Percentiles rank a stretch among this genome's conserved stretches.
Evolutionary conservation across 2,329 filamentous ascomycete species (phyloP).

Genomic region (Ophiosphaerella korrae): DNA sequence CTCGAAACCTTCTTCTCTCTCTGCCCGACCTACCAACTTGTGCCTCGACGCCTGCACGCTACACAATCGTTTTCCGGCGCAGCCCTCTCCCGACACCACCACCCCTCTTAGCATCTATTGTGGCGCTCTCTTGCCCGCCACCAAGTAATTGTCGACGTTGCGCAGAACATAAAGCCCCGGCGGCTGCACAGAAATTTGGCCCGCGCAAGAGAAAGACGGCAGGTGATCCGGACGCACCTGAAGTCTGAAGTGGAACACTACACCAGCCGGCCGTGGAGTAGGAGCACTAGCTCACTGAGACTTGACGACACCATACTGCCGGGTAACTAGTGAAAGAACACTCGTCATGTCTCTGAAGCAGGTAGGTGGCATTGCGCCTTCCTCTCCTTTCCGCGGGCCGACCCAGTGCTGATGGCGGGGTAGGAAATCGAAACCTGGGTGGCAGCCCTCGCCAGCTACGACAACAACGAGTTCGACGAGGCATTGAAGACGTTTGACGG

Average conservation of each 20-base stretch:
- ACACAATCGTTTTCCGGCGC: slow-evolving; percentile 23
- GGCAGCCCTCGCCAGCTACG: slow-evolving; percentile 84
- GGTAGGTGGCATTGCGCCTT: slow-evolving; percentile 28
- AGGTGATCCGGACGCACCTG: slow-evolving; percentile 20
- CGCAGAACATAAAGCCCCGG: slow-evolving; percentile 32
- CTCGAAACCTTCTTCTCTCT: slow-evolving; percentile 34
- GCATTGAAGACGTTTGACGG: slow-evolving; percentile 80
- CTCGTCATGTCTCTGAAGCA: slow-evolving; percentile 58
- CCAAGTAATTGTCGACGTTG: slow-evolving; percentile 21
- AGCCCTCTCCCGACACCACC: slow-evolving; percentile 9
- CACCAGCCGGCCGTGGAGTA: slow-evolving; percentile 32
- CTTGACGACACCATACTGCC: slow-evolving; percentile 50
- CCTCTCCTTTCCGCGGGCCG: slow-evolving; percentile 5
- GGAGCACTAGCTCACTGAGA: slow-evolving; percentile 32
- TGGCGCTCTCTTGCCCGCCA: slow-evolving; percentile 8
- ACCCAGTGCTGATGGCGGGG: slow-evolving; percentile 32
- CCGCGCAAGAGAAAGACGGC: slow-evolving; percentile 14
- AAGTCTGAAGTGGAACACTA: slow-evolving; percentile 27
- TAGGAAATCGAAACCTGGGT: slow-evolving; percentile 99
- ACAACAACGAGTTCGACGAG: slow-evolving; percentile 96
- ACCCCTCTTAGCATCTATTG: slow-evolving; percentile 3
- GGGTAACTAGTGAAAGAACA: slow-evolving; percentile 41
- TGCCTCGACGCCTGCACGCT: slow-evolving; percentile 29
- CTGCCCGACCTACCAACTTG: slow-evolving; percentile 24
- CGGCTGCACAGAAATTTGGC: slow-evolving; percentile 31